Conservation (phyloP, 2,329 filamentous ascomycete genomes). For the Colletotrichum trifolii region DNA sequence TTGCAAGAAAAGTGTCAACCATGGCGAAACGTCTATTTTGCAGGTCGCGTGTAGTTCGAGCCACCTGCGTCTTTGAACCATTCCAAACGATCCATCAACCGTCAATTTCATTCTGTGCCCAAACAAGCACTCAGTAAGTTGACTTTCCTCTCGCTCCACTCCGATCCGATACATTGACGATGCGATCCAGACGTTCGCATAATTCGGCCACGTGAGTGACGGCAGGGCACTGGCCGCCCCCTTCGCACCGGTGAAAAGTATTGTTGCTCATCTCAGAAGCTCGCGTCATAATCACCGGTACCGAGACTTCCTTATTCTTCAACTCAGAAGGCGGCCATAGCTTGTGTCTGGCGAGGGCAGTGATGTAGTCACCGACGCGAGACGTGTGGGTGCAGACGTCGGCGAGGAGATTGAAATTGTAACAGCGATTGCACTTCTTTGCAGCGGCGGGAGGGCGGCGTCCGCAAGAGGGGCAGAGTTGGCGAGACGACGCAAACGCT, state of each 20-base stretch:
- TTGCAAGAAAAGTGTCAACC: no score
- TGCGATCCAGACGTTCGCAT: no score
- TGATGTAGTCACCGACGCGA: slow-evolving; percentile 17
- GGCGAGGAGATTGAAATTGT: background rate
- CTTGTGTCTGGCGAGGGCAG: background rate
- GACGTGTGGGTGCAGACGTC: slow-evolving; percentile 7
- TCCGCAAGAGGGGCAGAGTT: slow-evolving; percentile 5
- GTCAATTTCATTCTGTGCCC: no score
- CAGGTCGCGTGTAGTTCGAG: no score
- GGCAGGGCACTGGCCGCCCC: background rate
- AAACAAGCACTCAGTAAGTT: no score
- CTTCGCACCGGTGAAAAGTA: background rate
- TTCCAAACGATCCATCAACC: no score
- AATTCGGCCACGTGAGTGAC: no score
- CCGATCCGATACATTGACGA: no score
- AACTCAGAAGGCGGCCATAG: background rate
- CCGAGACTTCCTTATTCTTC: background rate
- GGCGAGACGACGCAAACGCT: background rate
- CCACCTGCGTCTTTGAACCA: no score
- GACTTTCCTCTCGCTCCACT: no score
- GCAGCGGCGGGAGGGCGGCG: slow-evolving; percentile 9
- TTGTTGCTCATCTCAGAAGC: background rate
- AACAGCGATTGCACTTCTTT: slow-evolving; percentile 14
- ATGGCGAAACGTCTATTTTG: no score
- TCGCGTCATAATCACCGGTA: background rate